phyloP scores from a whole-genome alignment of 2,329 filamentous ascomycete species.

The Ceratocystis papillata region DNA sequence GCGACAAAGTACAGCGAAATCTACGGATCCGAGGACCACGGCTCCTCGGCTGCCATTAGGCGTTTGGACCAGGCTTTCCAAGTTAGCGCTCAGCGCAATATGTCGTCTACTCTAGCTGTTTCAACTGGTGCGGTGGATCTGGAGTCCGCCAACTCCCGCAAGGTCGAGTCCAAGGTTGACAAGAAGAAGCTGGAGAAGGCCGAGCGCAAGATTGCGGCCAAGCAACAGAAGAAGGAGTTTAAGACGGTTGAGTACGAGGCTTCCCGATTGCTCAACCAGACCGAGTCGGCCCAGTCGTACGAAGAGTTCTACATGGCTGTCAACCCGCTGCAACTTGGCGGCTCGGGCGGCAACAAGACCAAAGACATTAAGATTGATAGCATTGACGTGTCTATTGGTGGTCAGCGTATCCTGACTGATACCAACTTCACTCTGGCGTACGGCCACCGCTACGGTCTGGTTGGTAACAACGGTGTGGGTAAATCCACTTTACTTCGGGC shows the following conservation, averaged over 20 bases:
- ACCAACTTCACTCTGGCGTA: conserved; percentile 84
- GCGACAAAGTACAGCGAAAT: conserved; percentile 67
- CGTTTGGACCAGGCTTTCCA: conserved; percentile 91
- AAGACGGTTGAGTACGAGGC: conserved; percentile 98
- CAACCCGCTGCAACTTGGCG: conserved; percentile 83
- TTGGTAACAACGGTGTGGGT: conserved; percentile 98
- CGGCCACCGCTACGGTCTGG: conserved; percentile 87
- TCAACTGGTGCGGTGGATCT: conserved; percentile 77
- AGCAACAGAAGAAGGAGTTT: conserved; percentile 97
- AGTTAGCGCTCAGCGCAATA: conserved; percentile 85
- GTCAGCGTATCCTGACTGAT: conserved; percentile 78
- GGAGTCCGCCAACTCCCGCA: conserved; percentile 82
- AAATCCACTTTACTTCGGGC: conserved; percentile 91
- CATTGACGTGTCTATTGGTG: conserved; percentile 87
- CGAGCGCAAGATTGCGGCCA: conserved; percentile 91
- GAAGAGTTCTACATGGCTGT: conserved; percentile 99
- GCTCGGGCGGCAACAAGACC: conserved; percentile 66
- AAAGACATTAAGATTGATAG: conserved; percentile 98
- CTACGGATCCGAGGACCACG: conserved; percentile 59
- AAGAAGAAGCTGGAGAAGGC: conserved; percentile 99
- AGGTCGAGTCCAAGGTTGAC: conserved; percentile 95
- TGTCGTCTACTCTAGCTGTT: conserved; percentile 88
- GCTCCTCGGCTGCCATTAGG: conserved; percentile 60
- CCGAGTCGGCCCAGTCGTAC: conserved; percentile 78
- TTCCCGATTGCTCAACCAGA: conserved; percentile 73